Evolutionary conservation across 179 eudicot species (phyloP), one percentile per base, ranked within the genome.

Genomic region (Dionaea muscipula): DNA sequence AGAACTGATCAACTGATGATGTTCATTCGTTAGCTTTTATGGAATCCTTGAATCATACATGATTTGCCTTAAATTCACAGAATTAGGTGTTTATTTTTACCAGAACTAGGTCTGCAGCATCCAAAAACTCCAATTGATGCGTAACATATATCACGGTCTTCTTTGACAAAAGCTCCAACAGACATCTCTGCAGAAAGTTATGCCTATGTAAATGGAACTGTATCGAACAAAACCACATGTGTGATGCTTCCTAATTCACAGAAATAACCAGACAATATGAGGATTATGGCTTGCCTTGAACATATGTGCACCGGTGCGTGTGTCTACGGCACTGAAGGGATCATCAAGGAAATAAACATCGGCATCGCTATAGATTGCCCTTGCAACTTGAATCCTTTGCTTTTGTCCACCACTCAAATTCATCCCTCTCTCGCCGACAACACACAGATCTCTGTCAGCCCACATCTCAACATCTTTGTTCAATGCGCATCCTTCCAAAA

Each of bases 291-390:
- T 73, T 77, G 51, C 97, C 84, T 81, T 79, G 75, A 87, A 91
- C 57, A 91, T 67, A 62, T 87, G 95, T 28, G 81, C 81, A 36
- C 88, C 81, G 7, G 98, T 91, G 67, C 80, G 98, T 51, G 95
- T 91, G 77, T 87, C 98, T 40, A 90, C 98, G 0, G 95, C 94
- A 53, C 95, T 91, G 55, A 91, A 91, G 17, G 98, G 98, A 68
- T 91, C 98, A 62, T 91, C 98, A 1, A 91, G 87, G 66, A 91
- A 68, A 71, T 81, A 91, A 16, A 87, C 77, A 72, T 91, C 95
- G 2, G 86, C 76, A 65, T 82, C 69, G 49, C 75, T 78, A 46
- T 91, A 87, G 3, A 91, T 60, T 8, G 94, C 95, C 55, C 95
- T 75, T 35, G 95, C 98, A 55, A 84, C 70, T 60, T 91, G 98